Evolutionary conservation across 2,329 filamentous ascomycete genomes (phyloP).

Genomic region (Fusarium pseudoanthophilum): DNA sequence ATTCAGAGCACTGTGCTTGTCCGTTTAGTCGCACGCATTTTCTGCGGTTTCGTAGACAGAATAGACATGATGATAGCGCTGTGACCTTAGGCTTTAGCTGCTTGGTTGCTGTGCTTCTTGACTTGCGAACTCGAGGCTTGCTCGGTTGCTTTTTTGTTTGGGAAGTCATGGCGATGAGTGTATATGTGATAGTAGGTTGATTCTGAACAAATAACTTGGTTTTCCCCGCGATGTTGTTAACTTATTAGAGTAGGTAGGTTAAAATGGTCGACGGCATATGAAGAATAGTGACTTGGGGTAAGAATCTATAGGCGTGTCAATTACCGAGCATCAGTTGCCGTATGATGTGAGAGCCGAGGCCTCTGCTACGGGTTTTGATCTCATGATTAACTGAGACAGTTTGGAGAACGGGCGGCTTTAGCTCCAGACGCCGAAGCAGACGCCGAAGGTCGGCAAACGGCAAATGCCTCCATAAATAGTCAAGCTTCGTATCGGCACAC

Average conservation of each 20-base stretch:
- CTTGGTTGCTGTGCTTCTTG: neutral
- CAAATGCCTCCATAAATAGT: neutral
- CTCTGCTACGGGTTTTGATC: too few relatives aligned
- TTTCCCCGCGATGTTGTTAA: neutral
- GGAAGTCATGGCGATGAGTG: neutral
- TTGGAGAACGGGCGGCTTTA: neutral
- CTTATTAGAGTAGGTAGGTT: neutral
- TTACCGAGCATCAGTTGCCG: neutral
- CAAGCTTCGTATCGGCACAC: neutral
- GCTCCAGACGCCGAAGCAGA: neutral
- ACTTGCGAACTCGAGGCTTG: neutral
- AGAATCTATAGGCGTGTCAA: neutral
- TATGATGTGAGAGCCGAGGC: neutral
- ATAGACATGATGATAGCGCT: neutral
- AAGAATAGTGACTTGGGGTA: neutral
- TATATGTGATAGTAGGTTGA: neutral
- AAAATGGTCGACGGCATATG: neutral
- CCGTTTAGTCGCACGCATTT: neutral
- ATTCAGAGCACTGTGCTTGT: neutral
- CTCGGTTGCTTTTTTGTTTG: neutral
- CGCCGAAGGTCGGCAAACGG: neutral
- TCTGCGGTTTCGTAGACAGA: neutral
- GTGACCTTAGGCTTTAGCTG: neutral
- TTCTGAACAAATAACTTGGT: neutral
- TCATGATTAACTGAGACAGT: neutral